These are phyloP conservation scores for Colletotrichum abscissum DNA, from an alignment of 2,329 filamentous ascomycete genomes.

Conservation along the genomic window DNA sequence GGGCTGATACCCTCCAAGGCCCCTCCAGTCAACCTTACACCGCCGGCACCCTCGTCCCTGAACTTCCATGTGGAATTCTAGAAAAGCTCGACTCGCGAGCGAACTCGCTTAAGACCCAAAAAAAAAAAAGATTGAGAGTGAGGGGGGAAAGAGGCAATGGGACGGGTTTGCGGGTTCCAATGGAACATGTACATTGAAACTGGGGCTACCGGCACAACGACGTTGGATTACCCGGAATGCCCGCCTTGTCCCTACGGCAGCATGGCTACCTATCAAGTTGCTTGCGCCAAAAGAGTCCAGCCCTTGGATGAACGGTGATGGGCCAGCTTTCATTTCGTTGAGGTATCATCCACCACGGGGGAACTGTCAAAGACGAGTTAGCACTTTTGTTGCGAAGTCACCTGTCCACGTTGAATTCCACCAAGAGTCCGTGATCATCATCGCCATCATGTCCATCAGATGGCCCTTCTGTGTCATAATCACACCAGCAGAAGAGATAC, in stretches of 20 bases:
- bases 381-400: neutral
- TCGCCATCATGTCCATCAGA: neutral
- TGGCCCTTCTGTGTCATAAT: neutral
- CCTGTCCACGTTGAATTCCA: too few species aligned
- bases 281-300: neutral
- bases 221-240: neutral
- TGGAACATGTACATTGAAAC: neutral
- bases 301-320: neutral
- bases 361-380: neutral
- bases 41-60: neutral
- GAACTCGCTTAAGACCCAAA: neutral
- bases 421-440: neutral
- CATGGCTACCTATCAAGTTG: neutral
- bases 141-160: neutral
- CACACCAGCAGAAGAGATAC: neutral
- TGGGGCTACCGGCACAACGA: neutral
- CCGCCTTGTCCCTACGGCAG: neutral
- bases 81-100: neutral
- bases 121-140: too few species aligned
- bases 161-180: neutral
- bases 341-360: neutral
- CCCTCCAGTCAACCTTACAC: neutral
- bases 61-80: neutral
- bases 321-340: neutral
- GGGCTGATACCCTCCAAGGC: conserved; percentile 14